A percentile compares a stretch with the other conserved stretches of the same genome.
These are phyloP conservation scores for Tuber magnatum DNA, from an alignment of 495 filamentous ascomycete genomes.

Conservation along the genomic window DNA sequence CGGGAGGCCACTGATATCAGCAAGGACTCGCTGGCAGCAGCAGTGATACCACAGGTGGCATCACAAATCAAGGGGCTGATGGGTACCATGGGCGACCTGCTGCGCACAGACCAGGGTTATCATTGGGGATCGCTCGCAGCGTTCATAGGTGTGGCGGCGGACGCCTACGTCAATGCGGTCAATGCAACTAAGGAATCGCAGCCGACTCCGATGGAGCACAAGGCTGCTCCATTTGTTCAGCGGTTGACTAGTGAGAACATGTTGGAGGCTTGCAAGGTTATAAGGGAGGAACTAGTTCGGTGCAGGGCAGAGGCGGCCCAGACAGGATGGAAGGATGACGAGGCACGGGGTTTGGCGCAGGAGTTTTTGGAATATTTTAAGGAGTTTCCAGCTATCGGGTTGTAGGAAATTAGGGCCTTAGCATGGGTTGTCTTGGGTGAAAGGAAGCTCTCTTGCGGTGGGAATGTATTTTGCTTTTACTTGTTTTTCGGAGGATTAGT, in stretches of 20 bases:
- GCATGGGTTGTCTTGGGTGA: neutral
- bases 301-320: neutral
- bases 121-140: slow-evolving; percentile 9
- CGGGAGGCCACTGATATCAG: neutral
- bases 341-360: neutral
- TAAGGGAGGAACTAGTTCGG: slow-evolving; percentile 10
- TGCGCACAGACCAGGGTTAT: neutral
- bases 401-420: neutral
- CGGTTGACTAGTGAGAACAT: neutral
- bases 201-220: neutral
- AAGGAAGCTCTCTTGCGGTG: neutral
- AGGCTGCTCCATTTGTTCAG: slow-evolving; percentile 1
- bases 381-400: neutral
- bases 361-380: neutral
- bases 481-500: neutral
- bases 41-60: neutral
- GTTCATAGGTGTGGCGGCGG: neutral
- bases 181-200: neutral
- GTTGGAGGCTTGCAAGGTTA: neutral
- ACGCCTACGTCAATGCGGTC: neutral
- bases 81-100: neutral
- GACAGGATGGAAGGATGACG: slow-evolving; percentile 20
- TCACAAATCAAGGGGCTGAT: neutral
- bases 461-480: neutral
- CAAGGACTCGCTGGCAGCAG: neutral